Evolutionary conservation across 345 rosid genomes (phyloP).

Genomic region (Eucalyptus tenuipes): DNA sequence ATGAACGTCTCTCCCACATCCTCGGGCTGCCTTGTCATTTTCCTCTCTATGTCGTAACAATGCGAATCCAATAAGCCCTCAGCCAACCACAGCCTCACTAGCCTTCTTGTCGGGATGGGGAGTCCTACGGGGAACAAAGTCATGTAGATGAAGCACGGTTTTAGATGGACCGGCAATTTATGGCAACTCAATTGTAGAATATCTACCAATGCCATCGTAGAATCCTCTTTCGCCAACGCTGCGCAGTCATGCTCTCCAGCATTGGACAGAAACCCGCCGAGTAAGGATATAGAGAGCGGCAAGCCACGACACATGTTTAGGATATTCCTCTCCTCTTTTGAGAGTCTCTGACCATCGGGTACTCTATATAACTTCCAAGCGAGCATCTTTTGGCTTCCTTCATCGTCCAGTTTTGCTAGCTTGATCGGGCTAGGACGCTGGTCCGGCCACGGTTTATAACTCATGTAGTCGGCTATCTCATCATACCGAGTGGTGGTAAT

Average conservation of each 20-base stretch:
- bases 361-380: no score
- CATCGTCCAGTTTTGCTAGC: neutral
- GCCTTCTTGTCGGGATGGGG: slow-evolving; percentile 4
- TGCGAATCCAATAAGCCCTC: neutral
- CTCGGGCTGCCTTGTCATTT: neutral
- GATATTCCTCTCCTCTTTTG: fast-evolving
- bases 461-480: neutral
- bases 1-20: neutral
- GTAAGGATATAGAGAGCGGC: neutral
- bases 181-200: neutral
- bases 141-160: neutral
- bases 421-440: no score
- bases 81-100: slow-evolving; percentile 8
- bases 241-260: neutral
- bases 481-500: neutral
- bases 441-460: no score
- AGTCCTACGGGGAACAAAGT: neutral
- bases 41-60: no score
- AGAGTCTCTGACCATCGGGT: no score
- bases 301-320: neutral
- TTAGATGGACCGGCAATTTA: no score
- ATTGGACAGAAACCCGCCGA: neutral
- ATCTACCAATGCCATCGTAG: neutral
- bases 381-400: neutral
- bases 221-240: neutral